Evolutionary conservation across 805 yeast species (phyloP).

Genomic region (Clavispora santaluciae): DNA sequence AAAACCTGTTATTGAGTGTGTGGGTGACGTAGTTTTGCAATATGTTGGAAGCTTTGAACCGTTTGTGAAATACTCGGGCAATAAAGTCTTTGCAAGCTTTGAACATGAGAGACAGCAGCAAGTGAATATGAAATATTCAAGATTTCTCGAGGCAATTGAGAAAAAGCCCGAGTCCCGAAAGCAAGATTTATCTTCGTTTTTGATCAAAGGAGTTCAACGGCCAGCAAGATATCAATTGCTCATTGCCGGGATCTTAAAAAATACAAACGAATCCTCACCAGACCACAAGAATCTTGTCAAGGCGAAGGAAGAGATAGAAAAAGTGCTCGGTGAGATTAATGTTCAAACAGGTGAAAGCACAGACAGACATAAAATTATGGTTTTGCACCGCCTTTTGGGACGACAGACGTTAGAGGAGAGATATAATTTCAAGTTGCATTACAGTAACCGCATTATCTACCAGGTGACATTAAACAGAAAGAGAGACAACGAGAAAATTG

Average conservation of each 20-base stretch:
- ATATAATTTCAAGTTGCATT: conserved; percentile 78
- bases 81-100: conserved; percentile 90
- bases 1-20: conserved; percentile 74
- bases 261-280: conserved; percentile 69
- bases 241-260: conserved; percentile 75
- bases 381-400: conserved; percentile 48
- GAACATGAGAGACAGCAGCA: conserved; percentile 93
- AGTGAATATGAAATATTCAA: conserved; percentile 84
- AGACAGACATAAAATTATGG: conserved; percentile 84
- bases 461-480: conserved; percentile 68
- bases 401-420: conserved; percentile 82
- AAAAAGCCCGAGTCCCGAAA: conserved; percentile 80
- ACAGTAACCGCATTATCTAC: conserved; percentile 76
- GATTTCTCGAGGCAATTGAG: conserved; percentile 88
- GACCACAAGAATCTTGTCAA: conserved; percentile 65
- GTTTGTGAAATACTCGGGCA: conserved; percentile 88
- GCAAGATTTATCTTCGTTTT: conserved; percentile 85
- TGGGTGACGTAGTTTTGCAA: conserved; percentile 85
- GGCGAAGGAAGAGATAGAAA: conserved; percentile 72
- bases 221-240: conserved; percentile 91
- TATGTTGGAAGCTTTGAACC: conserved; percentile 86
- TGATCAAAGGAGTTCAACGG: conserved; percentile 93
- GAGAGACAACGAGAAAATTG: conserved; percentile 75
- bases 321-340: conserved; percentile 72
- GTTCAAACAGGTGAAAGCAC: conserved; percentile 90